These are phyloP conservation scores for Scopulariopsis brevicaulis DNA, from an alignment of 2,329 filamentous ascomycete genomes.

Conservation along the genomic window DNA sequence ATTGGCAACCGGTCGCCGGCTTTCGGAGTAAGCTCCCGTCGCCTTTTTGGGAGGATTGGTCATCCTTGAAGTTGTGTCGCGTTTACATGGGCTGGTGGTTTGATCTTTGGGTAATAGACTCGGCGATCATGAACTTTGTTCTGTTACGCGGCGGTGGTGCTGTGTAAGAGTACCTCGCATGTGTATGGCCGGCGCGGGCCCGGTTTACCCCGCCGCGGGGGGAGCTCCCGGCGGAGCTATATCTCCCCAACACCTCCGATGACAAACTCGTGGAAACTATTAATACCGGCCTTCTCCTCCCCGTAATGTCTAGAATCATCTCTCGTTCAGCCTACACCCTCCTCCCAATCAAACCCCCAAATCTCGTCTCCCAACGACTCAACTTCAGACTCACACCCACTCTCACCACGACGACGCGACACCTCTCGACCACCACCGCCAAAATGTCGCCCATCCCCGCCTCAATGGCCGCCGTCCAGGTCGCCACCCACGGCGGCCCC, in stretches of 20 bases:
- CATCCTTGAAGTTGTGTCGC: too few relatives aligned
- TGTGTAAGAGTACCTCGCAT: background rate
- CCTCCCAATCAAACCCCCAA: background rate
- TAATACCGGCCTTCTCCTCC: background rate
- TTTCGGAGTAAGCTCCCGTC: too few relatives aligned
- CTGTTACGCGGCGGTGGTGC: background rate
- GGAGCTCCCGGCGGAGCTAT: background rate
- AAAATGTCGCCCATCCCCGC: background rate
- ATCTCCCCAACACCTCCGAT: background rate
- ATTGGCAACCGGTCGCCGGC: too few relatives aligned
- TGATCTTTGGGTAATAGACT: too few relatives aligned
- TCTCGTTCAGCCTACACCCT: background rate
- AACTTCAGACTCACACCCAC: background rate
- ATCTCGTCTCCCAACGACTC: background rate
- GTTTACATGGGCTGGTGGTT: too few relatives aligned
- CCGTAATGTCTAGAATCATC: background rate
- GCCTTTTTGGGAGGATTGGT: too few relatives aligned
- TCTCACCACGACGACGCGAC: background rate
- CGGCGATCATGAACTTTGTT: background rate
- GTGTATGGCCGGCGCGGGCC: background rate
- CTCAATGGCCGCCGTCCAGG: background rate
- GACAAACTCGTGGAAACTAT: background rate
- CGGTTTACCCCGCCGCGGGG: background rate
- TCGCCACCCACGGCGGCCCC: background rate
- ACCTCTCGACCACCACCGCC: background rate